A percentile compares a stretch with the other conserved stretches of the same genome.
These are phyloP conservation scores for Grosmannia serpens DNA, from an alignment of 2,329 filamentous ascomycete species.

Conservation along the genomic window DNA sequence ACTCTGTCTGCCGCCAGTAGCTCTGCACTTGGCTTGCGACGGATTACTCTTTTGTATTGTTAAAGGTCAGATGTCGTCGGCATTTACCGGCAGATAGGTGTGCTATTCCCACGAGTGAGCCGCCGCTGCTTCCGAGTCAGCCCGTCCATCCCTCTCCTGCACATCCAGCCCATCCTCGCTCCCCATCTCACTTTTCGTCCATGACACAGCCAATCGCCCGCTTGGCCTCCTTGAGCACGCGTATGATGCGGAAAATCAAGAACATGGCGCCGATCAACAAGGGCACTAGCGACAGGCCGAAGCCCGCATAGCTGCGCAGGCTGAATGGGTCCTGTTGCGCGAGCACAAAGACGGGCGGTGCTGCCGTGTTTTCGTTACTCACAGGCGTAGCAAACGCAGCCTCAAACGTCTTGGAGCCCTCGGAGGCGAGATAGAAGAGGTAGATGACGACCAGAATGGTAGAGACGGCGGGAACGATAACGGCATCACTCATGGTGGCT, in stretches of 20 bases:
- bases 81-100: too few species aligned
- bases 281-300: neutral
- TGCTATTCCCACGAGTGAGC: too few species aligned
- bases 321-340: neutral
- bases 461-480: neutral
- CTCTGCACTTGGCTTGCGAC: too few species aligned
- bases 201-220: neutral
- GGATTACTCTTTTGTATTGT: too few species aligned
- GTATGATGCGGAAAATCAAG: conserved; percentile 4
- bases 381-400: neutral
- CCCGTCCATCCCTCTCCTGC: too few species aligned
- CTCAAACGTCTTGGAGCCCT: neutral
- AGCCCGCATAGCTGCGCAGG: neutral
- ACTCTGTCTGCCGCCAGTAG: too few species aligned
- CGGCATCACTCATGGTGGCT: neutral
- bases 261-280: neutral
- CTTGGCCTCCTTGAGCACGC: neutral
- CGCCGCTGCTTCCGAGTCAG: too few species aligned
- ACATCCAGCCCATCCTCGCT: neutral
- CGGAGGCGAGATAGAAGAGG: neutral
- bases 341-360: neutral
- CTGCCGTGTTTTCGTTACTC: neutral
- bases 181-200: neutral
- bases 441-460: neutral
- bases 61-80: too few species aligned